Evolutionary conservation across 345 rosid species (phyloP).

Genomic region (Euphorbia tirucalli): DNA sequence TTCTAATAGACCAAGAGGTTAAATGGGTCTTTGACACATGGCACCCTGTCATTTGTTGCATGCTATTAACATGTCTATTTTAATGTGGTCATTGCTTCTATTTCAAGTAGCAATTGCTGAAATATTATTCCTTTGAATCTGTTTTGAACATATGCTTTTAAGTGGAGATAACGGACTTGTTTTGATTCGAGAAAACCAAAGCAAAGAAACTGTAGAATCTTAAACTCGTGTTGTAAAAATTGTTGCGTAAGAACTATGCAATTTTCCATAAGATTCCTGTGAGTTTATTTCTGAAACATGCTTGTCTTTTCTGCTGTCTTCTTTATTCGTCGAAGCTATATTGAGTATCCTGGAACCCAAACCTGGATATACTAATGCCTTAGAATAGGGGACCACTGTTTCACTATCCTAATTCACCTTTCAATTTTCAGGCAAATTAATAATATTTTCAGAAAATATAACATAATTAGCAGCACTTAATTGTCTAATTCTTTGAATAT

Average conservation of each 20-base stretch:
- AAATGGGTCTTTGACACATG: too few species aligned
- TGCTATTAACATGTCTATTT: background rate
- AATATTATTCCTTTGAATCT: too few species aligned
- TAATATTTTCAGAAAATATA: conserved; percentile 11
- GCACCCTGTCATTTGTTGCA: background rate
- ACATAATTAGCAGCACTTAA: background rate
- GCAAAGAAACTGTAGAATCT: conserved; percentile 8
- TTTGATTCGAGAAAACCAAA: too few species aligned
- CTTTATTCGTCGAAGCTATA: conserved; percentile 17
- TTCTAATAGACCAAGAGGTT: too few species aligned
- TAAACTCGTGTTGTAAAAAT: conserved; percentile 22
- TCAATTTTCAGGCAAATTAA: conserved; percentile 12
- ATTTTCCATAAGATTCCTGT: conserved; percentile 30
- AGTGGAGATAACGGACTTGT: too few species aligned
- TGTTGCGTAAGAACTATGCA: conserved; percentile 6
- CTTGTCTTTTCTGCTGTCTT: conserved; percentile 8
- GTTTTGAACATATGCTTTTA: too few species aligned
- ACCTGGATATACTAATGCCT: too few species aligned
- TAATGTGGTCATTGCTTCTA: conserved; percentile 16
- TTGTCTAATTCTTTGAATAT: conserved; percentile 15
- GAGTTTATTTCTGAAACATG: background rate
- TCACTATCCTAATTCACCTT: conserved; percentile 26
- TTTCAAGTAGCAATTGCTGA: background rate
- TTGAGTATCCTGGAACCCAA: too few species aligned
- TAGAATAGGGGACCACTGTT: conserved; percentile 32